Evolutionary conservation across 2,329 filamentous ascomycete genomes (phyloP), one percentile per base, ranked within the genome.

Genomic region (Hypoxylon sp.): DNA sequence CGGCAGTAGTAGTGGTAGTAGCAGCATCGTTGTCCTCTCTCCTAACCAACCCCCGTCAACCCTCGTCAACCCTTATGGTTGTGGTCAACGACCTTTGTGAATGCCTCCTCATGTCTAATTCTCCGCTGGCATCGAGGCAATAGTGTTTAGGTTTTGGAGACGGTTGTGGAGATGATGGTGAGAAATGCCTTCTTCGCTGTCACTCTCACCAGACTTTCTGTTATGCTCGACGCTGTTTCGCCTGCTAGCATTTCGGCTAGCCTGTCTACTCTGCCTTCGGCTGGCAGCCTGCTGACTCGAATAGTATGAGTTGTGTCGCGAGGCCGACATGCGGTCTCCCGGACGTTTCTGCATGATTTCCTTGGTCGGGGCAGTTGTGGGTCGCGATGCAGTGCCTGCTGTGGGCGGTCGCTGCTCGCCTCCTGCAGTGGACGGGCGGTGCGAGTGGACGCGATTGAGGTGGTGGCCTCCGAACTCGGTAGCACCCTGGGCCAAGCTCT

Each of bases 401-500:
- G 60, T 68, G 8, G 62, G 50, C 3, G 56, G 61, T 42, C 63
- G 59, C 1, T 33, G 14, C 1, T 60, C 57, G 4, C 46, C 67
- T 19, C 66, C 65, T 0, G 59, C 63, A 10, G 68, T 70, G 24
- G 72, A 70, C 2, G 61, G 47, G 31, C 60, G 68, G 3, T 68
- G 61, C 5, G 72, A 68, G 47, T 63, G 68, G 5, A 71, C 61
- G 39, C 63, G 47, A 31, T 54, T 70, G 8, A 73, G 52, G 24
- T 62, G 68, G 29, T 67, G 68, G 3, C 74, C 73, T 8, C 66
- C 62, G 22, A 66, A 61, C 14, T 75, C 65, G 14, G 63, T 66
- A 8, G 56, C 62, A 5, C 71, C 84, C 17, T 81, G 80, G 10
- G 86, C 86, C 2, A 92, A 80, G 44, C 85, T 85, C 79, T 92